Conservation (phyloP, 1,284 basidiomycete species). For the Ceratobasidium sp. region DNA sequence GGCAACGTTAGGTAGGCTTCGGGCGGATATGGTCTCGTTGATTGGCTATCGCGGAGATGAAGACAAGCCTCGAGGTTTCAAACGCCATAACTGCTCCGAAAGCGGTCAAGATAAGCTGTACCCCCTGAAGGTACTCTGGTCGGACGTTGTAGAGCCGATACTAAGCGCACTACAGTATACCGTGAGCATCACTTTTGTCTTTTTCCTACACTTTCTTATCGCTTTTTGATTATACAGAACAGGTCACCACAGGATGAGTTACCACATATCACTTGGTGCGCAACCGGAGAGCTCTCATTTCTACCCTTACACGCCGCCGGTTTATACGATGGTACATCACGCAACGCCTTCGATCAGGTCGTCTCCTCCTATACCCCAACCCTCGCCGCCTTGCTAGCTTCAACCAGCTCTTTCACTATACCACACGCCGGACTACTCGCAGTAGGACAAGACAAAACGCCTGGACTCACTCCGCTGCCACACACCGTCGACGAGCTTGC, state of each 20-base stretch:
- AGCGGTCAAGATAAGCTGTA: too few relatives aligned
- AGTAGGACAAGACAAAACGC: neutral
- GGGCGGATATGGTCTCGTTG: too few relatives aligned
- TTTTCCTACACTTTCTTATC: too few relatives aligned
- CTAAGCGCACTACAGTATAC: too few relatives aligned
- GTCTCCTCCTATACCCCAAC: constrained; percentile 16
- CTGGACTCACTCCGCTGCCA: neutral
- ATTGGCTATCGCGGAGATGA: too few relatives aligned
- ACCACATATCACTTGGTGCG: constrained; percentile 23
- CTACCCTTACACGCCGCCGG: constrained; percentile 19
- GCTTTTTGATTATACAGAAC: neutral
- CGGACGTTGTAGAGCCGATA: too few relatives aligned
- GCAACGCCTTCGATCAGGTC: neutral
- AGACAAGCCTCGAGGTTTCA: too few relatives aligned
- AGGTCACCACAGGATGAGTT: neutral
- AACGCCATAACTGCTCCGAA: too few relatives aligned
- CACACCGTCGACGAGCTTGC: constrained; percentile 3
- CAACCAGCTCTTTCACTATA: too few relatives aligned
- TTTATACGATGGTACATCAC: neutral
- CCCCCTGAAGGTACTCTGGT: too few relatives aligned
- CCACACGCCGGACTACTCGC: neutral
- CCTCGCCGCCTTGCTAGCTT: neutral
- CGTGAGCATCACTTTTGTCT: too few relatives aligned
- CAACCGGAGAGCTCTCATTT: constrained; percentile 15
- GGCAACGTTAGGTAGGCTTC: too few relatives aligned